Evolutionary conservation across 2,329 filamentous ascomycete genomes (phyloP).

Genomic region (Hortaea sp.): DNA sequence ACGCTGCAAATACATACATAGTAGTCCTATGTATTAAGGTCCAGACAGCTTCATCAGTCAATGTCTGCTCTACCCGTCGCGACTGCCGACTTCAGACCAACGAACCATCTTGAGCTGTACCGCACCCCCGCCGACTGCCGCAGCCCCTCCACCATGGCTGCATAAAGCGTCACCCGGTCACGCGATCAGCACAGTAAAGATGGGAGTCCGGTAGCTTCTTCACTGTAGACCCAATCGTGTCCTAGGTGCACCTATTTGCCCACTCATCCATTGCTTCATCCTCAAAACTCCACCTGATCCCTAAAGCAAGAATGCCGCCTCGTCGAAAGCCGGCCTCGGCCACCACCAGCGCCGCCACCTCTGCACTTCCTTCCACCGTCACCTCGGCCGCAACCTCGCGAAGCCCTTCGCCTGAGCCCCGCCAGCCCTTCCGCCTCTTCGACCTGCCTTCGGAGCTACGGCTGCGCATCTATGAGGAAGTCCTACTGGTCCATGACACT

Average conservation of each 20-base stretch:
- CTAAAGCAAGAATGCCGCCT: background rate
- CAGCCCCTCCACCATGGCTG: conserved; percentile 29
- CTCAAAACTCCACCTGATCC: background rate
- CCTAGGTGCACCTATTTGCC: background rate
- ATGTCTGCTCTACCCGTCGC: conserved; percentile 3
- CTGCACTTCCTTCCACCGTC: conserved; percentile 10
- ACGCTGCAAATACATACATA: too few species aligned
- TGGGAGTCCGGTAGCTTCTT: too few species aligned
- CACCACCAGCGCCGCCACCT: background rate
- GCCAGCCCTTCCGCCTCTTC: conserved; percentile 52
- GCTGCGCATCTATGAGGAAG: conserved; percentile 55
- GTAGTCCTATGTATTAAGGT: too few species aligned
- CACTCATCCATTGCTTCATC: conserved; percentile 1
- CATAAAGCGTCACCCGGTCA: conserved; percentile 23
- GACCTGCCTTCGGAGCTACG: conserved; percentile 60
- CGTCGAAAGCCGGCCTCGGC: background rate
- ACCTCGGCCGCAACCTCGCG: conserved; percentile 15
- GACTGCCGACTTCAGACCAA: conserved; percentile 7
- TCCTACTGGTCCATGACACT: conserved; percentile 47
- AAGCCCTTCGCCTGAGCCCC: conserved; percentile 12
- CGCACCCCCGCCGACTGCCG: conserved; percentile 14
- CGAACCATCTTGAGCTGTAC: conserved; percentile 9
- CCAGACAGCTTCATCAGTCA: background rate
- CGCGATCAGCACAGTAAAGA: conserved; percentile 15
- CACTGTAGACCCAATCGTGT: too few species aligned